phyloP scores from a whole-genome alignment of 495 filamentous ascomycete genomes.

The Hyaloscypha variabilis region DNA sequence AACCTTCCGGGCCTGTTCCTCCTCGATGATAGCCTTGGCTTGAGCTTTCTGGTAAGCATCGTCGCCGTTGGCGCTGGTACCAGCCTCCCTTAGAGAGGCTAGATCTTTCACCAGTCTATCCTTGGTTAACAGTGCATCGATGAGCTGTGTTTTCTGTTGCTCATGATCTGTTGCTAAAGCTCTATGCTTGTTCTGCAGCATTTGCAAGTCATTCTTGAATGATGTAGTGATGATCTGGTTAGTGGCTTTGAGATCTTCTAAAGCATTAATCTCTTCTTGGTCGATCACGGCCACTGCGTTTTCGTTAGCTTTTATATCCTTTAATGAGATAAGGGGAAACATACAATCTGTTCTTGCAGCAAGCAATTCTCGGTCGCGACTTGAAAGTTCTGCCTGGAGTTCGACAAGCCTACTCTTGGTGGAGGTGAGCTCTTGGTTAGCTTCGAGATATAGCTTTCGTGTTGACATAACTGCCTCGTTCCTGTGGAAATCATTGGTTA shows the following conservation, averaged over 20 bases:
- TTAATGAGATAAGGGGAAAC: conserved; percentile 20
- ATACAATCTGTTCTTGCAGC: conserved; percentile 38
- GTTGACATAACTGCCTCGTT: conserved; percentile 40
- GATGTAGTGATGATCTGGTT: conserved; percentile 55
- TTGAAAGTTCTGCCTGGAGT: conserved; percentile 45
- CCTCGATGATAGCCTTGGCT: not conserved
- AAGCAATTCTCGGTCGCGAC: conserved; percentile 49
- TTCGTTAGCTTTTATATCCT: conserved; percentile 30
- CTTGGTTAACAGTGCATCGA: conserved; percentile 53
- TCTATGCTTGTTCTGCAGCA: conserved; percentile 45
- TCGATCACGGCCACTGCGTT: conserved; percentile 48
- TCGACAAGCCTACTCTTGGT: conserved; percentile 41
- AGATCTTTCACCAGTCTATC: conserved; percentile 55
- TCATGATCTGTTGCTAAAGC: conserved; percentile 47
- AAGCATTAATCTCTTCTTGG: conserved; percentile 46
- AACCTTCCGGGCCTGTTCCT: conserved; percentile 10
- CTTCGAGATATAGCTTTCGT: conserved; percentile 38
- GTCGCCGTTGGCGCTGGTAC: not conserved
- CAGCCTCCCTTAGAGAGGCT: conserved; percentile 10
- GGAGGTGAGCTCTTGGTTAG: conserved; percentile 33
- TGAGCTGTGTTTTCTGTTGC: conserved; percentile 51
- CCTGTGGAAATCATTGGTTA: conserved; percentile 43
- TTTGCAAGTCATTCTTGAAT: conserved; percentile 51
- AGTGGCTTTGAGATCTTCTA: conserved; percentile 54
- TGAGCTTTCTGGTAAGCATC: conserved; percentile 2